Evolutionary conservation across 148 eudicot genomes (phyloP), one percentile per base, ranked within the genome.

Genomic region (Amaranthus palmeri): DNA sequence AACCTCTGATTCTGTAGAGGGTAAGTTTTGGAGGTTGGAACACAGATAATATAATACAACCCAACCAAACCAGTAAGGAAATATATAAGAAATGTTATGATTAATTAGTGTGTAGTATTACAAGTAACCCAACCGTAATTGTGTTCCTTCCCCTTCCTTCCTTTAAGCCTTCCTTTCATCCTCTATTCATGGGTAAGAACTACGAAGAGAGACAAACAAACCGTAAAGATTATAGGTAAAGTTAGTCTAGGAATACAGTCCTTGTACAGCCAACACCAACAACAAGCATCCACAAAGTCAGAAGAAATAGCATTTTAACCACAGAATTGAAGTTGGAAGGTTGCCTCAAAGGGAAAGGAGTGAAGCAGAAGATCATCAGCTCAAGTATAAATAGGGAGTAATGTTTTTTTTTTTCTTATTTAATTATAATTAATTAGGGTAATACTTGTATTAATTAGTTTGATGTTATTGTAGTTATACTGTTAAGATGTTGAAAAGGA

Each of bases 271-370:
- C 57, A 62, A 59, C 54, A 57, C 72, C 60, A 58, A 71, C 60
- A 58, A 71, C 36, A 64, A 55, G 76, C 61, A 78, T 72, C 36
- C 64, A 74, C 74, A 66, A 65, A 50, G 44, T 17, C 48, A 52
- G 62, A 55, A 9, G 46, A 55, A 76, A 70, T 76, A 67, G 67
- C 62, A 12, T 63, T 65, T 17, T 62, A 63, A 67, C 62, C 11
- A 63, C 65, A 47, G 18, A 73, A 70, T 69, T 61, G 60, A 46
- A 73, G 70, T 70, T 70, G 42, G 70, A 68, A 70, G 67, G 68
- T 74, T 78, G 77, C 61, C 43, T 68, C 70, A 62, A 78, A 68
- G 73, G 74, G 77, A 74, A 25, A 79, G 78, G 81, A n/a, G 81
- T 74, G 81, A 74, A 78, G 81, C 74, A 73, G 57, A 48, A 65